phyloP scores from a whole-genome alignment of 2,329 filamentous ascomycete species.

The Aspergillus terreus region DNA sequence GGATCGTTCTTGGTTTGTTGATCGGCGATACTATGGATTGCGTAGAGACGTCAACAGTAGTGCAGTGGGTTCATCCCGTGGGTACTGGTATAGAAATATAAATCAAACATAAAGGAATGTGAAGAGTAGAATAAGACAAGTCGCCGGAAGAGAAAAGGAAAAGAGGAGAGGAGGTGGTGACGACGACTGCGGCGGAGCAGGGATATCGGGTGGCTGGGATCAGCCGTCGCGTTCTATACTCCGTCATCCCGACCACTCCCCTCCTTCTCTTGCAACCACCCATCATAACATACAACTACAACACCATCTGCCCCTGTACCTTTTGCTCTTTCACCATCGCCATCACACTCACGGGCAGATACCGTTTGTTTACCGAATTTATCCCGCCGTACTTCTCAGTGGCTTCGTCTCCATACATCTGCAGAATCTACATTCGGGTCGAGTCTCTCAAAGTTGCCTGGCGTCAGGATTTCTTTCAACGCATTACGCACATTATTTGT shows the following conservation, averaged over 20 bases:
- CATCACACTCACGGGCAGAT: slow-evolving; percentile 38
- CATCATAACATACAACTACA: slow-evolving; percentile 18
- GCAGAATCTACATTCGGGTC: slow-evolving; percentile 31
- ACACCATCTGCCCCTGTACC: slow-evolving; percentile 41
- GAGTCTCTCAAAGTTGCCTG: neutral
- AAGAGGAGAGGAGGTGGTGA: too few species aligned
- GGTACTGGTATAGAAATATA: neutral
- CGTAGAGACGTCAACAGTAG: too few species aligned
- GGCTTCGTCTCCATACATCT: slow-evolving; percentile 34
- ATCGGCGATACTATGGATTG: neutral
- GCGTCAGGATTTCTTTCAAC: slow-evolving; percentile 10
- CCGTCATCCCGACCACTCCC: too few species aligned
- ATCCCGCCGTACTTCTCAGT: slow-evolving; percentile 33
- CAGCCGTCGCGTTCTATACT: too few species aligned
- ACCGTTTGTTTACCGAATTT: slow-evolving; percentile 37
- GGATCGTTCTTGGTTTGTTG: neutral
- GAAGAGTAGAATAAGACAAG: too few species aligned
- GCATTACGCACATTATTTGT: slow-evolving; percentile 22
- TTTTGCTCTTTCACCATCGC: slow-evolving; percentile 39
- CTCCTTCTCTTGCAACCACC: too few species aligned
- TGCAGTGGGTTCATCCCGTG: neutral
- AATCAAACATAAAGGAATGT: too few species aligned
- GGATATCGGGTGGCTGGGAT: too few species aligned
- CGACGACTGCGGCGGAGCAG: too few species aligned
- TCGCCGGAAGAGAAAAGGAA: too few species aligned